Conservation (phyloP, 768 basidiomycete species). For the Boletus sensibilis region DNA sequence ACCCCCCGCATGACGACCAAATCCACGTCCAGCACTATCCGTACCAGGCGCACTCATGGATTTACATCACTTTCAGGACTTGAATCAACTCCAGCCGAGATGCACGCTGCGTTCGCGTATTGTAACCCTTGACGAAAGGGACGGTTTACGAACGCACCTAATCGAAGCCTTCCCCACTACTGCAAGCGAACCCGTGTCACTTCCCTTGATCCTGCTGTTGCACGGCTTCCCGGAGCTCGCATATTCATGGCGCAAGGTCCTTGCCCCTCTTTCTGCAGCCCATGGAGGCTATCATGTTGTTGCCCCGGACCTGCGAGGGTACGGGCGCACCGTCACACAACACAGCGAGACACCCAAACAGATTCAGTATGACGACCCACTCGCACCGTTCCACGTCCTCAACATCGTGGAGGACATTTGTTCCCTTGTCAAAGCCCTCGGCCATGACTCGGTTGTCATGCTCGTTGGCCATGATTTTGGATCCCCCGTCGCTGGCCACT, state of each 20-base stretch:
- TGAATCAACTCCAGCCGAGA: constrained; percentile 25
- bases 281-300: constrained; percentile 55
- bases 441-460: constrained; percentile 44
- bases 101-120: constrained; percentile 38
- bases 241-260: constrained; percentile 62
- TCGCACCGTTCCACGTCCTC: constrained; percentile 48
- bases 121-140: constrained; percentile 46
- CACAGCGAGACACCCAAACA: constrained; percentile 11
- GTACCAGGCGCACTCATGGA: constrained; percentile 15
- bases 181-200: constrained; percentile 18
- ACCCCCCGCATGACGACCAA: background rate
- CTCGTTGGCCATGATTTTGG: constrained; percentile 65
- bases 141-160: constrained; percentile 41
- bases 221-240: constrained; percentile 70
- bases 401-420: constrained; percentile 53
- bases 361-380: constrained; percentile 46
- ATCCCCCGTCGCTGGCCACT: constrained; percentile 50
- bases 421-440: constrained; percentile 50
- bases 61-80: constrained; percentile 1
- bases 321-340: constrained; percentile 41
- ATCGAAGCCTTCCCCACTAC: constrained; percentile 44
- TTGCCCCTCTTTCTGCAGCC: constrained; percentile 46
- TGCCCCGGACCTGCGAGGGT: constrained; percentile 61
- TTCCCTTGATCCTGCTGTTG: constrained; percentile 54
- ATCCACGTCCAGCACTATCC: background rate